These are phyloP conservation scores for Phytophthora podocarpi DNA, from an alignment of 352 stramenopile genomes.

Conservation along the genomic window DNA sequence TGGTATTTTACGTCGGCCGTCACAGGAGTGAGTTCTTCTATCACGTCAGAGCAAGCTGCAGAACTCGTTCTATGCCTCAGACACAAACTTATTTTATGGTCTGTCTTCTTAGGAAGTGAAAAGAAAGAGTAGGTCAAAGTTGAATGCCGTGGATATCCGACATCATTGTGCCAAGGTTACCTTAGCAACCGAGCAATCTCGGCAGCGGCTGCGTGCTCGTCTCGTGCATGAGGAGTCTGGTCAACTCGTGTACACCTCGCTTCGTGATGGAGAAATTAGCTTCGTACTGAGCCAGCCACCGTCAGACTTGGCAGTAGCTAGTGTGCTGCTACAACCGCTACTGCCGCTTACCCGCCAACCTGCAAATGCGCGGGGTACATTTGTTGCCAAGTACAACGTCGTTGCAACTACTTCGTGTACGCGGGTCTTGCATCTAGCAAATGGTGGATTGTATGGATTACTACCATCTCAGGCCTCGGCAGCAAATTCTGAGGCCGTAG, in stretches of 20 bases:
- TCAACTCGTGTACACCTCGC: constrained; percentile 41
- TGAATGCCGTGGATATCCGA: constrained; percentile 25
- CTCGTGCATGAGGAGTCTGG: constrained; percentile 47
- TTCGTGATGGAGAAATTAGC: constrained; percentile 68
- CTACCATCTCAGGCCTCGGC: constrained; percentile 12
- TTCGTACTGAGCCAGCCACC: constrained; percentile 50
- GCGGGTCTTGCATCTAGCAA: constrained; percentile 45
- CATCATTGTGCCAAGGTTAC: constrained; percentile 44
- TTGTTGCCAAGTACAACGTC: constrained; percentile 67
- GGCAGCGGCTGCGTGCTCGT: constrained; percentile 7
- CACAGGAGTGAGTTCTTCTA: constrained; percentile 56
- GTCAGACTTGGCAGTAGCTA: constrained; percentile 47
- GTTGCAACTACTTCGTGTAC: constrained; percentile 40
- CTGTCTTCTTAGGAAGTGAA: constrained; percentile 51
- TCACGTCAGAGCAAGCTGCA: too few species aligned
- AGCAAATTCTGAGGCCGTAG: constrained; percentile 3
- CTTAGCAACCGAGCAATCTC: constrained; percentile 5
- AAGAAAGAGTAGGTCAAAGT: constrained; percentile 38
- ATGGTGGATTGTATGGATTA: constrained; percentile 40
- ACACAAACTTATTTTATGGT: too few species aligned
- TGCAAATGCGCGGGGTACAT: constrained; percentile 40
- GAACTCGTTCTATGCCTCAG: too few species aligned
- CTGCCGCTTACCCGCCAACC: constrained; percentile 34
- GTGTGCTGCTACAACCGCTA: constrained; percentile 59
- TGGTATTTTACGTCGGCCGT: constrained; percentile 69